A percentile compares a stretch with the other conserved stretches of the same genome.
These are phyloP conservation scores for Passalora sequoiae DNA, from an alignment of 2,329 filamentous ascomycete species.

Conservation along the genomic window DNA sequence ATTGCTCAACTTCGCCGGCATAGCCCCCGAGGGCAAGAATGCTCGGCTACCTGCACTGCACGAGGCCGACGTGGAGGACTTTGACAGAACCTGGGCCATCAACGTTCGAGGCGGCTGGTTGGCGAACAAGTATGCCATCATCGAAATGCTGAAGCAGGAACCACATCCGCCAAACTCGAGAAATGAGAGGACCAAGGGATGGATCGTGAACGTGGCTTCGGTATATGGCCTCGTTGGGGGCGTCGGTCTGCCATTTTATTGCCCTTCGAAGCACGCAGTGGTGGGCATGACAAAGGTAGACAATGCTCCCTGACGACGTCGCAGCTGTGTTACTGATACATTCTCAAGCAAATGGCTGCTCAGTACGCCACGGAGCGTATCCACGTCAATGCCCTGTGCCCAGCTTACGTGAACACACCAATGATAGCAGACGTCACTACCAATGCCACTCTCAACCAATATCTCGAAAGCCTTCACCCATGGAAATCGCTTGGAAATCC, in stretches of 20 bases:
- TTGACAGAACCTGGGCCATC: conserved; percentile 25
- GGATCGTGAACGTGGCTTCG: conserved; percentile 47
- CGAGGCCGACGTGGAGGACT: conserved; percentile 20
- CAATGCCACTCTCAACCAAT: background rate
- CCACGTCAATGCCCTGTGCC: conserved; percentile 18
- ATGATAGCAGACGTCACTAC: background rate
- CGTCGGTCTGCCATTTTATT: conserved; percentile 8
- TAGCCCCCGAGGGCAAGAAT: conserved; percentile 14
- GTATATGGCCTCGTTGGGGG: conserved; percentile 4
- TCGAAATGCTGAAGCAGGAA: conserved; percentile 40
- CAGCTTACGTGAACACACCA: conserved; percentile 21
- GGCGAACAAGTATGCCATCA: conserved; percentile 39
- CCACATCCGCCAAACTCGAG: conserved; percentile 27
- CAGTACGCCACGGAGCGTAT: conserved; percentile 35
- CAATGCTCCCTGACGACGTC: no score
- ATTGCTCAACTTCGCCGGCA: conserved; percentile 26
- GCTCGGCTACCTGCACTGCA: conserved; percentile 10
- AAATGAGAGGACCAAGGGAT: conserved; percentile 41
- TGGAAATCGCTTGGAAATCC: conserved; percentile 5
- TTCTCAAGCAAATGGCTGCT: conserved; percentile 27
- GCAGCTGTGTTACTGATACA: no score
- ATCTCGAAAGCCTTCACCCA: conserved; percentile 1
- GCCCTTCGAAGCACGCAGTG: conserved; percentile 24
- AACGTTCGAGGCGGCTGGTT: conserved; percentile 41
- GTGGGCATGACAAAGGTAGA: conserved; percentile 24